These are phyloP conservation scores for Diddensiella transvaalensis DNA, from an alignment of 805 yeast species.

Conservation along the genomic window DNA sequence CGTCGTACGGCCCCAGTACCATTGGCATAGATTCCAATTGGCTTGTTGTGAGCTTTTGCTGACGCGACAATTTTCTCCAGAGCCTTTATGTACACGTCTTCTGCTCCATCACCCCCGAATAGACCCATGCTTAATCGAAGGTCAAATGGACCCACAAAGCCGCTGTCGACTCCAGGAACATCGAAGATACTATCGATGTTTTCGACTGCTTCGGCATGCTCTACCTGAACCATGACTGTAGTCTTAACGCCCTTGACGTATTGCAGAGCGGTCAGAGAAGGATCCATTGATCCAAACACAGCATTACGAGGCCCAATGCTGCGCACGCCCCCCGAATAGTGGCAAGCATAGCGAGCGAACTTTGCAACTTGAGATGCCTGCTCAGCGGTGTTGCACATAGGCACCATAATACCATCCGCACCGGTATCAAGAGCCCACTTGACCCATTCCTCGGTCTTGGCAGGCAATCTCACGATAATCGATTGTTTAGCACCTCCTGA, in stretches of 20 bases:
- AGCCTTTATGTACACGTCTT: slow-evolving; percentile 2
- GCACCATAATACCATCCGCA: slow-evolving; percentile 10
- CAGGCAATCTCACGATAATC: slow-evolving; percentile 8
- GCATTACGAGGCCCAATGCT: slow-evolving; percentile 10
- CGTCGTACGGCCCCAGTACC: slow-evolving; percentile 2
- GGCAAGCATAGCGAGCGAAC: slow-evolving; percentile 9
- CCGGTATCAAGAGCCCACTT: slow-evolving; percentile 11
- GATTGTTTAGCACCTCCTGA: slow-evolving; percentile 3
- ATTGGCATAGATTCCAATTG: slow-evolving; percentile 8
- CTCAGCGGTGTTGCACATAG: slow-evolving; percentile 8
- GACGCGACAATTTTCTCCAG: slow-evolving; percentile 6
- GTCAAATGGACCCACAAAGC: slow-evolving; percentile 9
- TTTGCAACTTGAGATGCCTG: slow-evolving; percentile 7
- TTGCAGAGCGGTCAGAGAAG: slow-evolving; percentile 4
- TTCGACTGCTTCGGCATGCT: slow-evolving; percentile 6
- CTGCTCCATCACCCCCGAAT: slow-evolving; percentile 9
- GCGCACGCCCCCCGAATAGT: slow-evolving; percentile 3
- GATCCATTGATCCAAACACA: slow-evolving; percentile 6
- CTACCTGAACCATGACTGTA: slow-evolving; percentile 8
- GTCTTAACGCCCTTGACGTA: slow-evolving; percentile 9
- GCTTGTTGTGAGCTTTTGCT: slow-evolving; percentile 8
- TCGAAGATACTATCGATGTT: slow-evolving; percentile 7
- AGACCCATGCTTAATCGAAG: slow-evolving; percentile 9
- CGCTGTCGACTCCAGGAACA: slow-evolving; percentile 8
- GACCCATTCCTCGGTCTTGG: slow-evolving; percentile 9